Percentiles rank a stretch among this genome's conserved stretches.
These are phyloP conservation scores for Fusarium globosum DNA, from an alignment of 2,329 filamentous ascomycete genomes.

Conservation along the genomic window DNA sequence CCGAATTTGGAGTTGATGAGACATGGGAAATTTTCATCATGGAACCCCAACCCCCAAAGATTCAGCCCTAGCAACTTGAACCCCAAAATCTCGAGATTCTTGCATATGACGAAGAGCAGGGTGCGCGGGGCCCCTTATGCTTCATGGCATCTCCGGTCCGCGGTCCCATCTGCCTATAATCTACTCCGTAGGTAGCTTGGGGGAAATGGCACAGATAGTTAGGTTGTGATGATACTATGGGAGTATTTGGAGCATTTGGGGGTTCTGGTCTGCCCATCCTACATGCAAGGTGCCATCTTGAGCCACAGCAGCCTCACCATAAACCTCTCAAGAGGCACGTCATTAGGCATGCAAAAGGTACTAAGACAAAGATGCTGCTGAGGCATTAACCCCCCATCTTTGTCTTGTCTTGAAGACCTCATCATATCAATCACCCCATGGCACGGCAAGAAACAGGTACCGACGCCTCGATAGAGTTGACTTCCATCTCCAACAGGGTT, in stretches of 20 bases:
- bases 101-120: neutral
- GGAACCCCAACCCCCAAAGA: slow-evolving; percentile 42
- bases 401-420: neutral
- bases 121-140: neutral
- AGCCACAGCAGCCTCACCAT: neutral
- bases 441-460: slow-evolving; percentile 26
- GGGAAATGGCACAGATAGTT: neutral
- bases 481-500: neutral
- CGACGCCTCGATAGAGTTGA: slow-evolving; percentile 5
- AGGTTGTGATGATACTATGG: neutral
- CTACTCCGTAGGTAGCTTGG: neutral
- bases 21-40: slow-evolving; percentile 5
- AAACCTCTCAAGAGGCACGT: neutral
- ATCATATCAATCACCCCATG: neutral
- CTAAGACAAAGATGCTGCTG: neutral
- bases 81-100: slow-evolving; percentile 27
- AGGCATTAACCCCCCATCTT: neutral
- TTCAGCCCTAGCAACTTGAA: slow-evolving; percentile 26
- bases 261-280: neutral
- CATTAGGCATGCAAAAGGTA: neutral
- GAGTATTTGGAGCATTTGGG: slow-evolving; percentile 15
- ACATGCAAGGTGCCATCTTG: neutral
- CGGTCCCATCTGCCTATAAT: neutral
- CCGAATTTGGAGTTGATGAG: slow-evolving; percentile 23
- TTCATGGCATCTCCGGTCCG: neutral